Conservation (phyloP, 1,139 yeast species). For the Suhomyces chickasaworum region DNA sequence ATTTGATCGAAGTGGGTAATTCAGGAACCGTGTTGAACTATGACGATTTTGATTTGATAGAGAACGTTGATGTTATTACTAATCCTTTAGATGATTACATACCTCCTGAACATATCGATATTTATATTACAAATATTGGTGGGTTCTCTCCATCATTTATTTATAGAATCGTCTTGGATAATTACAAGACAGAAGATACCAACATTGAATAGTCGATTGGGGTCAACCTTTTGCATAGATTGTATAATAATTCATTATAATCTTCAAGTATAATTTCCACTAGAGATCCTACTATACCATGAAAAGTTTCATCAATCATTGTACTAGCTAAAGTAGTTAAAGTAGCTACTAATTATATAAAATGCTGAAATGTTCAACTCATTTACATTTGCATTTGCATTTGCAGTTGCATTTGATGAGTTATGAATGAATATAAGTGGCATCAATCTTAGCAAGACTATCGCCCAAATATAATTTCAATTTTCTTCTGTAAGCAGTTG, state of each 20-base stretch:
- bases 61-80: slow-evolving; percentile 73
- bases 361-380: not conserved
- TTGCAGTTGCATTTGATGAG: not conserved
- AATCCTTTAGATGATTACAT: slow-evolving; percentile 94
- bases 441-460: slow-evolving; percentile 84
- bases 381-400: no score
- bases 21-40: slow-evolving; percentile 81
- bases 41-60: slow-evolving; percentile 62
- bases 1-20: slow-evolving; percentile 90
- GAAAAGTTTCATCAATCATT: not conserved
- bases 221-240: slow-evolving; percentile 5
- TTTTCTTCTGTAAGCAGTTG: slow-evolving; percentile 84
- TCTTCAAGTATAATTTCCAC: no score
- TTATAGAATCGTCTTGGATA: slow-evolving; percentile 92
- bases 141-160: slow-evolving; percentile 97
- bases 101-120: slow-evolving; percentile 92
- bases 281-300: no score
- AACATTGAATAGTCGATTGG: slow-evolving; percentile 41
- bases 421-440: slow-evolving; percentile 59
- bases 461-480: slow-evolving; percentile 71
- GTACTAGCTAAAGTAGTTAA: not conserved
- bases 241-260: slow-evolving; percentile 5
- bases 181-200: slow-evolving; percentile 84
- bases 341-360: not conserved
- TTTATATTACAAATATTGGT: slow-evolving; percentile 91